These are phyloP conservation scores for Cyberlindnera xylosilytica DNA, from an alignment of 805 yeast genomes.

Conservation along the genomic window DNA sequence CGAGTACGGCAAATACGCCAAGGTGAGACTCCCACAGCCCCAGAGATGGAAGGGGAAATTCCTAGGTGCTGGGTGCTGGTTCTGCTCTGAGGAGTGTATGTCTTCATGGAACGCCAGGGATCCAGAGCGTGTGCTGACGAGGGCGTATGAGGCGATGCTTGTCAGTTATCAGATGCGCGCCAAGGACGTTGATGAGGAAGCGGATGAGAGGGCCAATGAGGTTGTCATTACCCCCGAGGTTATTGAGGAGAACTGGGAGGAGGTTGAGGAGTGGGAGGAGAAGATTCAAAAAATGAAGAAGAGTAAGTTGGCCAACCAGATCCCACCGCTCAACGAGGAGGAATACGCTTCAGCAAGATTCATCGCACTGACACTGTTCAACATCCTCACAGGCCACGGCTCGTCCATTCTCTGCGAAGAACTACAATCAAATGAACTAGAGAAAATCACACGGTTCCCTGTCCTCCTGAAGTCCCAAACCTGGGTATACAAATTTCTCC, in stretches of 20 bases:
- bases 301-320: constrained; percentile 32
- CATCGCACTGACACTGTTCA: constrained; percentile 38
- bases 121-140: constrained; percentile 32
- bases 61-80: constrained; percentile 45
- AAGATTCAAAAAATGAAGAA: constrained; percentile 31
- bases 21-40: constrained; percentile 31
- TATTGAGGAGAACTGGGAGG: constrained; percentile 36
- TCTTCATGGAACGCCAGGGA: constrained; percentile 36
- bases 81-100: constrained; percentile 49
- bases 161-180: constrained; percentile 24
- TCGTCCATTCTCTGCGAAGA: constrained; percentile 30
- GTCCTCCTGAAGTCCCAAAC: constrained; percentile 45
- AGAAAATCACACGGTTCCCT: constrained; percentile 45
- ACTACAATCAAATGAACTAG: constrained; percentile 51
- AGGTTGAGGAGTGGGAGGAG: constrained; percentile 36
- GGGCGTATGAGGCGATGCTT: constrained; percentile 32
- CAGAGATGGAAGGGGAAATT: constrained; percentile 19
- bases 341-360: constrained; percentile 53
- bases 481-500: constrained; percentile 46
- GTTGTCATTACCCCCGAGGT: constrained; percentile 17
- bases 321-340: constrained; percentile 48
- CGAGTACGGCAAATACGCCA: constrained; percentile 44
- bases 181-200: constrained; percentile 26
- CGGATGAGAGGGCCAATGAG: constrained; percentile 9
- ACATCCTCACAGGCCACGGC: constrained; percentile 23